phyloP scores from a whole-genome alignment of 805 yeast species.

The Jamesozyma lodderae region DNA sequence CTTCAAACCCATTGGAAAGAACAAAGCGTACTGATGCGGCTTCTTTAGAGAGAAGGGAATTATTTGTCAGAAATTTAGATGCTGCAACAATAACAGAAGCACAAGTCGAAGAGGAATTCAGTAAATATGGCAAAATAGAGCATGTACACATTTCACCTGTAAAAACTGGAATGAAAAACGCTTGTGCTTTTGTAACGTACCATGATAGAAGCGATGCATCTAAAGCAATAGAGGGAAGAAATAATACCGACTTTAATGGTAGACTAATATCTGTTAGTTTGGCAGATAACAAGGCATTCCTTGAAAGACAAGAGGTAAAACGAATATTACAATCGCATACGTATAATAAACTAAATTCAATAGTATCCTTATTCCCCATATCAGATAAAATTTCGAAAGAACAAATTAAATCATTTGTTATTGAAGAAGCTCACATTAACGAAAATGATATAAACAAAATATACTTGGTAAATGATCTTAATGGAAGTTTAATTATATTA shows the following conservation, averaged over 20 bases:
- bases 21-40: constrained; percentile 37
- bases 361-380: constrained; percentile 24
- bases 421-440: constrained; percentile 6
- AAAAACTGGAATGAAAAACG: constrained; percentile 36
- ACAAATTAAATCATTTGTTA: constrained; percentile 14
- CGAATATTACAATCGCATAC: constrained; percentile 18
- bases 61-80: constrained; percentile 46
- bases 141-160: constrained; percentile 30
- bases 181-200: constrained; percentile 59
- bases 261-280: constrained; percentile 41
- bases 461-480: constrained; percentile 37
- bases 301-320: constrained; percentile 29
- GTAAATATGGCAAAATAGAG: constrained; percentile 45
- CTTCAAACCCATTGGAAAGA: constrained; percentile 49
- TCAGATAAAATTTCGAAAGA: constrained; percentile 20
- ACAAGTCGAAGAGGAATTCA: constrained; percentile 35
- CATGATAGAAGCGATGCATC: constrained; percentile 36
- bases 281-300: constrained; percentile 35
- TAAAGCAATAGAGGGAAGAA: constrained; percentile 36
- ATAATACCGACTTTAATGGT: constrained; percentile 37
- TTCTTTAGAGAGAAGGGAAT: constrained; percentile 44
- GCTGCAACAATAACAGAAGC: constrained; percentile 35
- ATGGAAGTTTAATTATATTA: constrained; percentile 45
- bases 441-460: constrained; percentile 31
- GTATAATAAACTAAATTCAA: constrained; percentile 7